Percentiles rank a stretch among this genome's conserved stretches.
These are phyloP conservation scores for Spergularia bocconei DNA, from an alignment of 148 eudicot genomes.

Conservation along the genomic window DNA sequence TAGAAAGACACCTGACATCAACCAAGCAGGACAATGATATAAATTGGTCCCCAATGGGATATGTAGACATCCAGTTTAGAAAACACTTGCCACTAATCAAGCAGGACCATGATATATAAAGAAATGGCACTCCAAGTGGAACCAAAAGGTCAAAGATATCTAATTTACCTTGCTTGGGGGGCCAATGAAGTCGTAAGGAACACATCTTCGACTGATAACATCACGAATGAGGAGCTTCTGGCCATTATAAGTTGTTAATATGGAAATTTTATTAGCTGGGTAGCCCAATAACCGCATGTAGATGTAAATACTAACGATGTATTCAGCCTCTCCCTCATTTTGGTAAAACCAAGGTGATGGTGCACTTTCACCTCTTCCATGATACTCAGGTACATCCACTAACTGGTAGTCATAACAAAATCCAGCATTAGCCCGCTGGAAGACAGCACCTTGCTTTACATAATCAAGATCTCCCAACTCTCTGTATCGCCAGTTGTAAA, in stretches of 20 bases:
- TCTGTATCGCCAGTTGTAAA: constrained; percentile 96
- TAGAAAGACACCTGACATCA: not conserved
- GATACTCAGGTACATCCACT: constrained; percentile 90
- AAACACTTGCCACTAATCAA: not conserved
- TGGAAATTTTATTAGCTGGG: constrained; percentile 94
- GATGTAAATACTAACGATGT: constrained; percentile 85
- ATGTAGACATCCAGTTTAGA: not conserved
- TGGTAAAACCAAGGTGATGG: constrained; percentile 99
- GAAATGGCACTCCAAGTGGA: not conserved
- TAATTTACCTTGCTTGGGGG: constrained; percentile 76
- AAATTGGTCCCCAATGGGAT: no score
- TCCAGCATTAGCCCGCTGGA: constrained; percentile 86
- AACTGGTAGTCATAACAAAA: constrained; percentile 90
- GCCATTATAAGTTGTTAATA: constrained; percentile 94
- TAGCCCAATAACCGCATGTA: constrained; percentile 96
- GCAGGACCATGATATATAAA: no score
- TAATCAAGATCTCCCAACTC: constrained; percentile 89
- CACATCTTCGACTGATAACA: constrained; percentile 79
- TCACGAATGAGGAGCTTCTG: constrained; percentile 97
- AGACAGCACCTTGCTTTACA: constrained; percentile 65
- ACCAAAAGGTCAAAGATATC: not conserved
- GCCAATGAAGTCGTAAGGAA: constrained; percentile 76
- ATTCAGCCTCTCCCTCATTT: constrained; percentile 98
- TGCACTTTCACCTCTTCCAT: constrained; percentile 87
- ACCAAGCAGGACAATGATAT: not conserved